Conservation (phyloP, 345 rosid species). For the Kandelia obovata region DNA sequence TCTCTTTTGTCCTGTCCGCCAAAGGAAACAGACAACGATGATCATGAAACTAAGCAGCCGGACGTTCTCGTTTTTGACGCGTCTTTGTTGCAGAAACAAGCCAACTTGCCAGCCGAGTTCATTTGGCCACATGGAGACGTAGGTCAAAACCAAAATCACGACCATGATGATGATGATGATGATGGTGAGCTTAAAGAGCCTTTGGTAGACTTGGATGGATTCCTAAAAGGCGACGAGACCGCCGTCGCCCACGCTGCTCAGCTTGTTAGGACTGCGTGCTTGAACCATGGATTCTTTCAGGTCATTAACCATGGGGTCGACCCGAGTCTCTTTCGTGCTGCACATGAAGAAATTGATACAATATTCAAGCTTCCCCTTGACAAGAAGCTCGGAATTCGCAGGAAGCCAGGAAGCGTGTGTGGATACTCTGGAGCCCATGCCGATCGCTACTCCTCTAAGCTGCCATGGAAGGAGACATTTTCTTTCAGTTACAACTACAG, state of each 20-base stretch:
- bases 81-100: slow-evolving; percentile 27
- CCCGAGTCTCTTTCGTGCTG: slow-evolving; percentile 30
- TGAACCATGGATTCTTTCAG: slow-evolving; percentile 57
- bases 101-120: slow-evolving; percentile 41
- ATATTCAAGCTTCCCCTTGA: slow-evolving; percentile 42
- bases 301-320: slow-evolving; percentile 56
- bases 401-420: slow-evolving; percentile 30
- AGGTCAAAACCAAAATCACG: neutral
- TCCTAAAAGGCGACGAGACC: slow-evolving; percentile 34
- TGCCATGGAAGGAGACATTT: slow-evolving; percentile 71
- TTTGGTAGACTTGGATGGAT: slow-evolving; percentile 42
- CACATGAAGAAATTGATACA: slow-evolving; percentile 29
- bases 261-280: slow-evolving; percentile 44
- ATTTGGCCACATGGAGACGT: slow-evolving; percentile 47
- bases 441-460: slow-evolving; percentile 42
- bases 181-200: slow-evolving; percentile 45
- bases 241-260: slow-evolving; percentile 33
- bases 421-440: slow-evolving; percentile 61
- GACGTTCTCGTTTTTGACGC: slow-evolving; percentile 25
- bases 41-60: slow-evolving; percentile 2
- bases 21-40: neutral
- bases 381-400: slow-evolving; percentile 34
- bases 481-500: slow-evolving; percentile 28
- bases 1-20: slow-evolving; percentile 10
- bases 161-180: no score